Conservation (phyloP, 139 green algal genomes). For the Closterium sp. region DNA sequence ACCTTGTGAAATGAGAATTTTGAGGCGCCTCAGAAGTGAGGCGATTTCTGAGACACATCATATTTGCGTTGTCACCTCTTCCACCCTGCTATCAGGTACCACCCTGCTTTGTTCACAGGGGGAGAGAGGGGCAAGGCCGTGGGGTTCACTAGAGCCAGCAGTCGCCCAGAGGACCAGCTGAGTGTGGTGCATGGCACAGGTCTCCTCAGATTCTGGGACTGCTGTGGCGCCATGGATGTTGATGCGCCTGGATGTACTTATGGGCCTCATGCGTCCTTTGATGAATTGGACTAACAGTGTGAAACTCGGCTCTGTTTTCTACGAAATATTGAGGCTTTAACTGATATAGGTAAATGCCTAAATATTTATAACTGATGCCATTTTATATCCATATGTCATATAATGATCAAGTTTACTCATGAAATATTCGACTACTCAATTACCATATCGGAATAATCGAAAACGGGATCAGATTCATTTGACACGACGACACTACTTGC, state of each 20-base stretch:
- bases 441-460: background rate
- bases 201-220: constrained; percentile 45
- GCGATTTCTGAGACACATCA: too few relatives aligned
- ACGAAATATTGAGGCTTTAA: too few relatives aligned
- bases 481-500: background rate
- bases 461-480: background rate
- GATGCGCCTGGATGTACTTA: constrained; percentile 18
- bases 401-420: too few relatives aligned
- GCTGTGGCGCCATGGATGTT: constrained; percentile 21
- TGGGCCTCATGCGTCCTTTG: constrained; percentile 33
- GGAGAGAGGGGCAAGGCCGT: constrained; percentile 37
- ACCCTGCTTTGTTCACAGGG: constrained; percentile 38
- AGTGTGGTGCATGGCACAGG: constrained; percentile 18
- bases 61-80: background rate
- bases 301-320: too few relatives aligned
- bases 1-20: background rate
- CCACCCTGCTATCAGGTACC: constrained; percentile 7
- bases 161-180: constrained; percentile 21
- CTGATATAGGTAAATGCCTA: too few relatives aligned
- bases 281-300: background rate
- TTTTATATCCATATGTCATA: too few relatives aligned
- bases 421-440: background rate
- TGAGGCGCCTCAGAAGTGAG: background rate
- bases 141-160: constrained; percentile 30
- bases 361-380: too few relatives aligned